Percentiles rank a stretch among this genome's conserved stretches.
Evolutionary conservation across 1,139 yeast genomes (phyloP).

Genomic region (Suhomyces wounanorum): DNA sequence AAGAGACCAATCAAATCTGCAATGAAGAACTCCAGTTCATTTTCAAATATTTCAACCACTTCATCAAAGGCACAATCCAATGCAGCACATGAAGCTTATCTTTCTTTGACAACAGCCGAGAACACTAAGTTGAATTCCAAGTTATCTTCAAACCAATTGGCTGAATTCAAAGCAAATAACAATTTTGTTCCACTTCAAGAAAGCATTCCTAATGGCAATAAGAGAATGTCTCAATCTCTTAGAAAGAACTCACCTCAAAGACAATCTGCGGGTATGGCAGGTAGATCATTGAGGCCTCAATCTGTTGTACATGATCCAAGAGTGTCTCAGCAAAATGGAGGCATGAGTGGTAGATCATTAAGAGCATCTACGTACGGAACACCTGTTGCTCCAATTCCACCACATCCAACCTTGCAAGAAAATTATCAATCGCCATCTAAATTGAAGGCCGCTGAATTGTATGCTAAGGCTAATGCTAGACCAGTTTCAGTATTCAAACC

Average conservation of each 20-base stretch:
- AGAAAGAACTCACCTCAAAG: conserved; percentile 28
- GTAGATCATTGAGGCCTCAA: conserved; percentile 41
- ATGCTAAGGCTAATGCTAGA: conserved; percentile 50
- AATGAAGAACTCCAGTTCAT: conserved; percentile 51
- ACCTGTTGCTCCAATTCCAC: conserved; percentile 43
- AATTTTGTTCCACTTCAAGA: conserved; percentile 2
- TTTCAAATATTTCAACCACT: conserved; percentile 18
- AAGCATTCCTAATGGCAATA: conserved; percentile 15
- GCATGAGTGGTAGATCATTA: conserved; percentile 38
- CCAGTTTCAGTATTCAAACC: conserved; percentile 45
- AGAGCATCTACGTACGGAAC: conserved; percentile 25
- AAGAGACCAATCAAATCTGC: conserved; percentile 63
- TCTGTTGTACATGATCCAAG: conserved; percentile 20
- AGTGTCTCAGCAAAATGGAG: conserved; percentile 10
- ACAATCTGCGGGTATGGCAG: conserved; percentile 14
- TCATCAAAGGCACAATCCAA: conserved; percentile 19
- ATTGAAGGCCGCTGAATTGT: conserved; percentile 49
- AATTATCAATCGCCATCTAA: conserved; percentile 47
- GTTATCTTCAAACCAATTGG: conserved; percentile 44
- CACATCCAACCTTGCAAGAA: conserved; percentile 45
- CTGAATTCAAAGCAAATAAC: conserved; percentile 18
- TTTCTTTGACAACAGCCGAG: conserved; percentile 73
- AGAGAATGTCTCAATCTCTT: conserved; percentile 36
- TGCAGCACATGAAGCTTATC: conserved; percentile 63
- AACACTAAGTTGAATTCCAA: conserved; percentile 73